Base-by-base conservation (phyloP, 371 early-diverging fungal species). In the Mucor piriformis region DNA sequence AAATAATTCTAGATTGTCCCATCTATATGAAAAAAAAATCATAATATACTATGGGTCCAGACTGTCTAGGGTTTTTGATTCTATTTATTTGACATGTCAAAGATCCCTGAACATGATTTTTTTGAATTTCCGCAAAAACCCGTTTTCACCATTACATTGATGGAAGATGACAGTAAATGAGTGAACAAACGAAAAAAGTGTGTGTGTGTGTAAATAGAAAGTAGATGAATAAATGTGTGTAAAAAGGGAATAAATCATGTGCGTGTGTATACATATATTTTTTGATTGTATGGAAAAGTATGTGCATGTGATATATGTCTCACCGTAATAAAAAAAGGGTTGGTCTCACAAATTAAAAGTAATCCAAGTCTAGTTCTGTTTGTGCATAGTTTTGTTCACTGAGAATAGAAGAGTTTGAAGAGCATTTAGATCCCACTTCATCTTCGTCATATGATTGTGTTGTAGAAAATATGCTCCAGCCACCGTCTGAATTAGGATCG, bases 391-490 rank as follows among this genome's bases (percentile, higher is more conserved):
- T 20, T 11, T 15, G 50, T 5, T 50, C 50, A 16, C 50, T 57
- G 23, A 29, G 21, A 3, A 49, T 21, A 8, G 50, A 50, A 6
- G 50, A 49, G 6, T 50, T 49, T 13, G 58, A 57, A 50, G 58
- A 50, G 10, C 56, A 54, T 47, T 16, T 50, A 7, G 58, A 57
- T 2, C 20, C 42, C 1, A 40, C 3, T 10, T 50, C 58, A 42
- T 57, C 50, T 6, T 50, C 12, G 27, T 21, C 46, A 0, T 46
- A 15, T 12, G 2, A 6, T 12, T 16, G 46, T 3, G 24, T 4
- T 2, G 23, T 46, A 24, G 61, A 56, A 35, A 72, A 72, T 18
- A 72, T 67, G 24, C 56, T 54, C 67, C 67, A 72, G 2, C 68
- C 65, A 40, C 66, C 63, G 38, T 67, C 63, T 21, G 67, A 64